Evolutionary conservation across 2,329 filamentous ascomycete genomes (phyloP).

Genomic region (Gliomastix tumulicola): DNA sequence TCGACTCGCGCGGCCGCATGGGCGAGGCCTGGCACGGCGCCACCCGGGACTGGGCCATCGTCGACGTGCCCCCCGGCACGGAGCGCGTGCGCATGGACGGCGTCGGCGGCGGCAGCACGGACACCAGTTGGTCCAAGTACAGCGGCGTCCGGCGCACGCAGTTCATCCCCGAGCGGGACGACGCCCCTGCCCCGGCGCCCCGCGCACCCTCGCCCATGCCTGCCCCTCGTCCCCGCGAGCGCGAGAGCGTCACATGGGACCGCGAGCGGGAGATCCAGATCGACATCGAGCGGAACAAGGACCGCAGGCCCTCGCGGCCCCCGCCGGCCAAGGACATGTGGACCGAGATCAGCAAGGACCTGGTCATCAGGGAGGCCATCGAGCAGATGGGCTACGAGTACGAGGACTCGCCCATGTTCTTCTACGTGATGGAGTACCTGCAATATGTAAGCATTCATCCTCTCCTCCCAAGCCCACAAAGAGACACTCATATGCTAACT

Average conservation of each 20-base stretch:
- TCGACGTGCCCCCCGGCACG: constrained; percentile 79
- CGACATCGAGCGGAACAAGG: constrained; percentile 49
- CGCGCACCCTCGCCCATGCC: constrained; percentile 17
- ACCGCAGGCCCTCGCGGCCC: constrained; percentile 36
- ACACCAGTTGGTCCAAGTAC: constrained; percentile 73
- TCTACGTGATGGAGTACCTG: constrained; percentile 89
- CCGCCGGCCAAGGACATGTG: constrained; percentile 64
- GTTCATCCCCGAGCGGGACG: constrained; percentile 64
- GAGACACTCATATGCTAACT: constrained; percentile 19
- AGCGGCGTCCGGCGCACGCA: constrained; percentile 69
- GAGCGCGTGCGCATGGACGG: constrained; percentile 79
- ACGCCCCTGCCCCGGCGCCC: constrained; percentile 17
- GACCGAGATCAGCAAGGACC: constrained; percentile 95
- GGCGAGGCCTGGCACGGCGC: constrained; percentile 70
- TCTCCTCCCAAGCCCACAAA: not conserved
- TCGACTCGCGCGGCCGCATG: constrained; percentile 55
- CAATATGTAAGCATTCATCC: constrained; percentile 62
- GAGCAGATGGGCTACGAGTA: constrained; percentile 79
- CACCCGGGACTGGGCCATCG: constrained; percentile 71
- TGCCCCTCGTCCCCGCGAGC: constrained; percentile 25
- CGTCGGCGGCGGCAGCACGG: constrained; percentile 64
- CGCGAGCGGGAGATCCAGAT: constrained; percentile 41
- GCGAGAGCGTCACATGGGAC: constrained; percentile 32
- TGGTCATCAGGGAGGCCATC: constrained; percentile 82
- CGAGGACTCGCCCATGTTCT: constrained; percentile 84